phyloP scores from a whole-genome alignment of 345 rosid genomes.

The Adansonia digitata region DNA sequence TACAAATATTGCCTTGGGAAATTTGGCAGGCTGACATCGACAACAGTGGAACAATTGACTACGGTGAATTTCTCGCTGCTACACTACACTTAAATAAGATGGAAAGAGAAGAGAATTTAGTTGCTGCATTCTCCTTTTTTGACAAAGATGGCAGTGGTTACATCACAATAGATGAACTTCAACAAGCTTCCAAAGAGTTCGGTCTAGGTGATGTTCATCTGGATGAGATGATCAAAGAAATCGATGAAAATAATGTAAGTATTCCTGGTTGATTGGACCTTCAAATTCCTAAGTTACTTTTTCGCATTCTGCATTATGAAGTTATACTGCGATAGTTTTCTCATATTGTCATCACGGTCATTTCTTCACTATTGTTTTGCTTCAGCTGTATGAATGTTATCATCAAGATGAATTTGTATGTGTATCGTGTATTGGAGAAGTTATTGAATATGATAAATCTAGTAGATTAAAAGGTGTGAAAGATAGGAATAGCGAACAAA shows the following conservation, averaged over 20 bases:
- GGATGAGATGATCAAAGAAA: conserved; percentile 84
- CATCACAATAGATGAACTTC: conserved; percentile 90
- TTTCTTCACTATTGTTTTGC: no score
- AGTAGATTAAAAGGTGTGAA: no score
- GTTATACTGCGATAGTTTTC: no score
- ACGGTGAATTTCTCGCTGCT: conserved; percentile 91
- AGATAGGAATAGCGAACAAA: no score
- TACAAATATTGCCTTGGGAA: background rate
- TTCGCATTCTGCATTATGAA: no score
- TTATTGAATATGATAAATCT: no score
- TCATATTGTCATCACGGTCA: no score
- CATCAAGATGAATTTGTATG: no score
- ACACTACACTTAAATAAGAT: conserved; percentile 86
- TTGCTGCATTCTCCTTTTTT: conserved; percentile 79
- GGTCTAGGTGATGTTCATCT: conserved; percentile 78
- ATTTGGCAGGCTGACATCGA: conserved; percentile 91
- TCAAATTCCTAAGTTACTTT: no score
- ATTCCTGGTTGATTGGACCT: no score
- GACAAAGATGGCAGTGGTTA: conserved; percentile 93
- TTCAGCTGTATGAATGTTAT: no score
- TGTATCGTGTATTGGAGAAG: no score
- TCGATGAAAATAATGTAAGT: conserved; percentile 90
- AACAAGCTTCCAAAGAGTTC: conserved; percentile 88
- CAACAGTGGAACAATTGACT: conserved; percentile 83
- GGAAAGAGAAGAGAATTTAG: conserved; percentile 84